These are phyloP conservation scores for Trichoderma orchidacearum DNA, from an alignment of 495 filamentous ascomycete genomes.

Conservation along the genomic window DNA sequence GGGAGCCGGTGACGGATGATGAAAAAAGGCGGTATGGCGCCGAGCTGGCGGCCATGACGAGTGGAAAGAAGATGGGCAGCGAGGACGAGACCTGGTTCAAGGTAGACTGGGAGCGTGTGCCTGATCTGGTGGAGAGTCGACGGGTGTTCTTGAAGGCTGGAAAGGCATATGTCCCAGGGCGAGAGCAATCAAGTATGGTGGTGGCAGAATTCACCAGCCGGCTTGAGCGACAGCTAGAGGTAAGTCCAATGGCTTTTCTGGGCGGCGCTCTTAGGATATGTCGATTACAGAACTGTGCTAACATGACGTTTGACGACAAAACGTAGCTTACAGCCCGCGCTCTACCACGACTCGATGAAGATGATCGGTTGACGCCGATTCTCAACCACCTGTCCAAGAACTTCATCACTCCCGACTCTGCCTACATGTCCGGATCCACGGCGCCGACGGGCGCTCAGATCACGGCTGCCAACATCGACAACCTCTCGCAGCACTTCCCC, in stretches of 20 bases:
- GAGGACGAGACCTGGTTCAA: constrained; percentile 81
- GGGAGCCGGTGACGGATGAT: constrained; percentile 60
- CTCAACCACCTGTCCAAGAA: constrained; percentile 83
- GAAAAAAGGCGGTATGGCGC: constrained; percentile 46
- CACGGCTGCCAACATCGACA: constrained; percentile 65
- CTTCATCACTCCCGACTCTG: constrained; percentile 79
- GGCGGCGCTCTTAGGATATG: too few relatives aligned
- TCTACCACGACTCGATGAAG: constrained; percentile 86
- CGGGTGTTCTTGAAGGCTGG: constrained; percentile 64
- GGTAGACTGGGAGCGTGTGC: constrained; percentile 86
- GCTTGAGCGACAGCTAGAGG: constrained; percentile 71
- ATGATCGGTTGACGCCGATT: constrained; percentile 89
- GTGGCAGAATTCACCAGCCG: constrained; percentile 68
- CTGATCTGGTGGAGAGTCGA: constrained; percentile 74
- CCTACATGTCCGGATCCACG: constrained; percentile 44
- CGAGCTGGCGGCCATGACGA: constrained; percentile 20
- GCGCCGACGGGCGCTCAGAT: constrained; percentile 51
- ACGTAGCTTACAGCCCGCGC: constrained; percentile 79
- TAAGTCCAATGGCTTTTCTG: constrained; percentile 19
- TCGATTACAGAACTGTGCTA: too few relatives aligned
- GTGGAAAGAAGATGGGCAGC: constrained; percentile 29
- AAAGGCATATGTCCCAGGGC: constrained; percentile 81
- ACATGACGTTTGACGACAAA: too few relatives aligned
- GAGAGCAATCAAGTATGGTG: constrained; percentile 78
- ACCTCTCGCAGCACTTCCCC: constrained; percentile 77